Conservation (phyloP, 2,329 filamentous ascomycete genomes). For the Trichophyton verrucosum region DNA sequence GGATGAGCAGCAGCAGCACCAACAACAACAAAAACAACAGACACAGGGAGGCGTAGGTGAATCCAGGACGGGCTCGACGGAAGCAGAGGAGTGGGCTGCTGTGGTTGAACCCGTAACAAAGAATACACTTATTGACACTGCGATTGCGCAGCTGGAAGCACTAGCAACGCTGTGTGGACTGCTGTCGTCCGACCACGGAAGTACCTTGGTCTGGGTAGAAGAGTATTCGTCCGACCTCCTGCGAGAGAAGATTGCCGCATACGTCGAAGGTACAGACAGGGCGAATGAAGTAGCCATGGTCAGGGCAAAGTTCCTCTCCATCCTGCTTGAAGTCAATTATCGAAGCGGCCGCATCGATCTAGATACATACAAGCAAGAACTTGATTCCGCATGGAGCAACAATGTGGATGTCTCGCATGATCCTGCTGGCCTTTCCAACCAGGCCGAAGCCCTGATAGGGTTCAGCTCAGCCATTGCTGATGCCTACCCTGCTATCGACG, state of each 20-base stretch:
- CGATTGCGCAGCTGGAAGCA: constrained; percentile 50
- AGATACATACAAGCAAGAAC: constrained; percentile 40
- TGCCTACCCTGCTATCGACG: constrained; percentile 19
- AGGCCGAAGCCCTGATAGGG: constrained; percentile 45
- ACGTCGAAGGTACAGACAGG: constrained; percentile 35
- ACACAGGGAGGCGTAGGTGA: constrained; percentile 1
- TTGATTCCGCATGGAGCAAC: constrained; percentile 30
- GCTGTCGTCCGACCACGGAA: constrained; percentile 30
- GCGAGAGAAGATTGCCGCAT: constrained; percentile 42
- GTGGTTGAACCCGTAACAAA: constrained; percentile 56
- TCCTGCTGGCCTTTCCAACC: constrained; percentile 40
- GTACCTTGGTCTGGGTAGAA: constrained; percentile 45
- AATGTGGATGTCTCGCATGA: constrained; percentile 32
- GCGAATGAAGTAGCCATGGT: constrained; percentile 43
- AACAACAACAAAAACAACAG: constrained; percentile 5
- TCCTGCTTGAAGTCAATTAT: constrained; percentile 46
- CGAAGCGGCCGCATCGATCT: constrained; percentile 39
- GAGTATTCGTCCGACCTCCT: constrained; percentile 43
- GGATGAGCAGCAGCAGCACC: constrained; percentile 9
- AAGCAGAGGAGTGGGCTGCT: constrained; percentile 50
- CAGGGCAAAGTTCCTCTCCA: constrained; percentile 44
- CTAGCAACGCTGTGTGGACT: constrained; percentile 42
- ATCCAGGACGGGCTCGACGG: constrained; percentile 15
- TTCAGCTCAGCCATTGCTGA: constrained; percentile 40
- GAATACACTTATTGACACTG: constrained; percentile 54